A percentile compares a stretch with the other conserved stretches of the same genome.
These are phyloP conservation scores for Phaseolus coccineus DNA, from an alignment of 331 rosid genomes.

Conservation along the genomic window DNA sequence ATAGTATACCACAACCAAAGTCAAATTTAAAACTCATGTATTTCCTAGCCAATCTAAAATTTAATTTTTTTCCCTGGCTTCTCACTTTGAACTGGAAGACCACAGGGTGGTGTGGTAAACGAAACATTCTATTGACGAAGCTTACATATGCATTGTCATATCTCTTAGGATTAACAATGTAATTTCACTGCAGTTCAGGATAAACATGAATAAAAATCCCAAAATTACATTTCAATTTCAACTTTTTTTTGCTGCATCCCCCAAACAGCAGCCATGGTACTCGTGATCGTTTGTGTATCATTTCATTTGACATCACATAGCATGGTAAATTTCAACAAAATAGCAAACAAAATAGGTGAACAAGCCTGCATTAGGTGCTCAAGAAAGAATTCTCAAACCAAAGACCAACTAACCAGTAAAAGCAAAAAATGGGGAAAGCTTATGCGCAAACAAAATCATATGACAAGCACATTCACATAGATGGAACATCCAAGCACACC, in stretches of 20 bases:
- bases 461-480: neutral
- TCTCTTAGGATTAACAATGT: constrained; percentile 28
- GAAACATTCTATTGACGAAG: constrained; percentile 27
- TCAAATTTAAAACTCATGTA: neutral
- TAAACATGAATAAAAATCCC: constrained; percentile 6
- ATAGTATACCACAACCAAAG: neutral
- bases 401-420: constrained; percentile 23
- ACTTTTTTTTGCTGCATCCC: constrained; percentile 40
- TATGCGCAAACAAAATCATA: constrained; percentile 31
- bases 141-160: neutral
- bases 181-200: neutral
- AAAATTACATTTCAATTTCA: constrained; percentile 15
- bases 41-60: constrained; percentile 33
- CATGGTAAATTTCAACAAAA: constrained; percentile 10
- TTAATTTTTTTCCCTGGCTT: constrained; percentile 26
- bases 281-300: constrained; percentile 10
- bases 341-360: constrained; percentile 3
- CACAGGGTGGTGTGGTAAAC: neutral
- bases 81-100: constrained; percentile 2
- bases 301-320: constrained; percentile 15
- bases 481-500: constrained; percentile 37
- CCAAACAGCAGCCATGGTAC: neutral
- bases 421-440: constrained; percentile 17
- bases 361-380: constrained; percentile 16
- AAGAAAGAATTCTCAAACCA: constrained; percentile 15